Evolutionary conservation across 2,329 filamentous ascomycete species (phyloP), one percentile per base, ranked within the genome.

Genomic region (Knufia petricola): DNA sequence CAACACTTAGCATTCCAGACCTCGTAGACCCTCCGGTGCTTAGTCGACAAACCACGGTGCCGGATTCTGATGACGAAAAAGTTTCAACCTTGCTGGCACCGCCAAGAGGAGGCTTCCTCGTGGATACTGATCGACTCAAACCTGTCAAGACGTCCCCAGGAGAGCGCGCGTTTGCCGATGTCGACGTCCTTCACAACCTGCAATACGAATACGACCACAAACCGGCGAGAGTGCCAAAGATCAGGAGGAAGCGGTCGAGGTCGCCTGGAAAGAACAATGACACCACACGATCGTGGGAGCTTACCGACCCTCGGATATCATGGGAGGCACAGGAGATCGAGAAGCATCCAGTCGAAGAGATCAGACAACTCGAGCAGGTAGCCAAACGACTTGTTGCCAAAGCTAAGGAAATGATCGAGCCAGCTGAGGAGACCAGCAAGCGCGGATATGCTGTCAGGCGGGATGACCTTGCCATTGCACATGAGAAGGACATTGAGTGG

Each of bases 321-420:
- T 37, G 34, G 28, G 20, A 19, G 7, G 6, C 10, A 10, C 10
- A 24, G 21, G 15, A 6, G 3, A 23, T 20, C 32, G 17, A 46
- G n/a, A 6, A 19, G 9, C 20, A 24, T 37, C 20, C 28, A 2
- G 21, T 37, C 17, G 17, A 20, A 23, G 31, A 46, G 32, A n/a
- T 46, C n/a, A 12, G 15, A 15, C 44, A 15, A 15, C 44, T 46
- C 32, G 21, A 30, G 13, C 44, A 46, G 19, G 44, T 38, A 21
- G 31, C 34, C 8, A 24, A 38, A 36, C n/a, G 44, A 6, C 20
- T 46, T 15, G 12, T 46, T 19, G 31, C 31, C 10, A 46, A 46
- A 15, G 44, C 44, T 3, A 30, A 46, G 23, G 30, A 46, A 9
- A 36, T 24, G 30, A 23, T 38, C 10, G 20, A 30, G 21, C 17